Evolutionary conservation across 2,329 filamentous ascomycete species (phyloP), one percentile per base, ranked within the genome.

Genomic region (Thelonectria olida): DNA sequence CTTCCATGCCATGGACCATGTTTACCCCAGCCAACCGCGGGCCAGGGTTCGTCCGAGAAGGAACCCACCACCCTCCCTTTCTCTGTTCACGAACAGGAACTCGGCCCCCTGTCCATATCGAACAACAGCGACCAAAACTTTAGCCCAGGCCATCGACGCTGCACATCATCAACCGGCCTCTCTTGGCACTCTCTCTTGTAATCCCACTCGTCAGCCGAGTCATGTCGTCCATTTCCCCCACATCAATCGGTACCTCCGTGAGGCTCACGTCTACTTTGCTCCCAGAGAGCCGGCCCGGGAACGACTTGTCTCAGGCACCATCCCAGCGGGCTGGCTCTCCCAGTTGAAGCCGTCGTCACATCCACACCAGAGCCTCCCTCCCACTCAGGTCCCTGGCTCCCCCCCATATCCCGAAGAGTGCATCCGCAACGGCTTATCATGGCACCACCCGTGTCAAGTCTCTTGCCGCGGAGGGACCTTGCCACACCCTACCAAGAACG

Each of bases 141-240:
- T 34, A 51, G 45, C 45, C 25, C 27, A 42, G 31, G 27, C 57
- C 22, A 54, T 42, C 31, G 51, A 44, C 39, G 45, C 45, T 54
- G 57, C 51, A 55, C 52, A 61, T 61, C 52, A 55, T 45, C 51
- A 36, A 34, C 44, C 53, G 44, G 22, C 50, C 28, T 23, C 31
- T 61, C 58, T 61, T 61, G 58, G 58, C 58, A 55, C 19, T 42
- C n/a, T 48, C 17, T 39, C n/a, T n/a, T n/a, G n/a, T n/a, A n/a
- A n/a, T n/a, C 22, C 34, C 50, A 41, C 56, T 47, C 51, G 54
- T 51, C 62, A 59, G 61, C 66, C 68, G 67, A 70, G 68, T 70
- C 68, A 70, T 70, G 65, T 27, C 48, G 57, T 48, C 22, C 59
- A 48, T 59, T n/a, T 69, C 68, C 68, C 58, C 66, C 66, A 70